phyloP scores from a whole-genome alignment of 2,329 filamentous ascomycete genomes.

The Trematosphaeria pertusa region DNA sequence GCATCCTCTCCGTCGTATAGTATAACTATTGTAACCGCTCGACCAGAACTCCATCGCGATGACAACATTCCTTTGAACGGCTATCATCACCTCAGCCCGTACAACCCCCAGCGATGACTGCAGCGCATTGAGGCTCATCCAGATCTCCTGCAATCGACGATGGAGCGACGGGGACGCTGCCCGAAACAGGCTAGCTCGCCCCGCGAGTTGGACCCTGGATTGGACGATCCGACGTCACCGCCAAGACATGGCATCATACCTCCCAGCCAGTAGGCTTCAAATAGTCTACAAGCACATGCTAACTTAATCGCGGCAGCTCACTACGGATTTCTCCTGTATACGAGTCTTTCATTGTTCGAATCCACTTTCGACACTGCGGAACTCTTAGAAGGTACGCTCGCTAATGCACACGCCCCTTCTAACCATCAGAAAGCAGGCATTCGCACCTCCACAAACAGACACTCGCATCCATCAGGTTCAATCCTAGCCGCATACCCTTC shows the following conservation, averaged over 20 bases:
- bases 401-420: background rate
- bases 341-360: no score
- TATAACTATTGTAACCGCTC: no score
- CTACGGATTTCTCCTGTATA: background rate
- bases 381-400: background rate
- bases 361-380: background rate
- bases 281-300: slow-evolving; percentile 3
- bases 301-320: no score
- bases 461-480: background rate
- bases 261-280: slow-evolving; percentile 5
- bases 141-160: slow-evolving; percentile 24
- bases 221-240: slow-evolving; percentile 31
- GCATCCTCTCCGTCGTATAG: no score
- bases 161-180: slow-evolving; percentile 15
- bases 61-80: no score
- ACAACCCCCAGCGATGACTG: background rate
- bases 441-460: no score
- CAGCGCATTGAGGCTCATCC: slow-evolving; percentile 2
- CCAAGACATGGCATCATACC: slow-evolving; percentile 35
- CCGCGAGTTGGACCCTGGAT: slow-evolving; percentile 25
- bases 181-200: slow-evolving; percentile 10
- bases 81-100: background rate
- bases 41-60: no score
- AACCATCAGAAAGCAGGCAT: no score
- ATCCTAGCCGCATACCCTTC: background rate